Conservation (phyloP, 257 asterid species). For the Scutellaria baicalensis region DNA sequence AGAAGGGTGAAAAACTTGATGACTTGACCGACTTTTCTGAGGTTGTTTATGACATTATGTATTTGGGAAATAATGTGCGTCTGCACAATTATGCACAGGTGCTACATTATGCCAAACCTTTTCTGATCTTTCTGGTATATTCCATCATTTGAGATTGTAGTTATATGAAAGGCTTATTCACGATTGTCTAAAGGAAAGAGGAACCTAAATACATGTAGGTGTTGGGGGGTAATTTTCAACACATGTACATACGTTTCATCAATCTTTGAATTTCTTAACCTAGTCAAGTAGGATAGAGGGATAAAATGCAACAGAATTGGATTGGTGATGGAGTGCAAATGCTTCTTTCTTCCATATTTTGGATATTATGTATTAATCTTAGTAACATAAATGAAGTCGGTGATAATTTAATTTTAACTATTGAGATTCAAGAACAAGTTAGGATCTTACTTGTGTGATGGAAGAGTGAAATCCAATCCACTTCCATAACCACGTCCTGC, state of each 20-base stretch:
- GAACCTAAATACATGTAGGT: not conserved
- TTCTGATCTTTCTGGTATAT: not conserved
- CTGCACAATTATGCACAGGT: not conserved
- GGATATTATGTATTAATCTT: not conserved
- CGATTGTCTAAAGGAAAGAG: not conserved
- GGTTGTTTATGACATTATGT: not conserved
- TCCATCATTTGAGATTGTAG: not conserved
- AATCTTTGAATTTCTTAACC: not conserved
- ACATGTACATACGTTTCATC: not conserved
- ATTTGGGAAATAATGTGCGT: no score
- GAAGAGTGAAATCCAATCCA: slow-evolving; percentile 98
- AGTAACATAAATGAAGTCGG: not conserved
- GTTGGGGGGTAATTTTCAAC: not conserved
- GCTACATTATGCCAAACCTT: not conserved
- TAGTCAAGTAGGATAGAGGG: not conserved
- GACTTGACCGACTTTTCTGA: not conserved
- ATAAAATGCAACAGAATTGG: not conserved
- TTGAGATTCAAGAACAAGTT: not conserved
- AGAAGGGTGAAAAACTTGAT: not conserved
- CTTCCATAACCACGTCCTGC: slow-evolving; percentile 84
- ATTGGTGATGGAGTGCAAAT: not conserved
- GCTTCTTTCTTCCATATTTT: not conserved
- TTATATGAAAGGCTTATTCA: not conserved
- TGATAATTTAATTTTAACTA: not conserved
- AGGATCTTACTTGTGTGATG: slow-evolving; percentile 81